phyloP scores from a whole-genome alignment of 139 green algal species.

The Chlamydomonas sphaeroides region DNA sequence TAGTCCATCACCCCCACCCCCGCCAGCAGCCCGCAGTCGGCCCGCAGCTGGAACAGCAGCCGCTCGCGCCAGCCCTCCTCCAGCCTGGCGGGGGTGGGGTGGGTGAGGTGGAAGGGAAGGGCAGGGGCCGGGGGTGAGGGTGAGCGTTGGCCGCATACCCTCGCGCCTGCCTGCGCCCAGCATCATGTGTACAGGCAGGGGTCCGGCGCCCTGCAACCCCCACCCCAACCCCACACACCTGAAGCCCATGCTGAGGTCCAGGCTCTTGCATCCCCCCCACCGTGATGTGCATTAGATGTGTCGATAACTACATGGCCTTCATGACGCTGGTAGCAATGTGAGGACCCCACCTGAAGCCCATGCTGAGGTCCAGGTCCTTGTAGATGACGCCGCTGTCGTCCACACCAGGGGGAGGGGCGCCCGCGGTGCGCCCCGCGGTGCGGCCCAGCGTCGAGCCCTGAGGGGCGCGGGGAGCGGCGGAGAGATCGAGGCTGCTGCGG shows the following conservation, averaged over 20 bases:
- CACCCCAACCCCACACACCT: too few species aligned
- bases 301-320: too few species aligned
- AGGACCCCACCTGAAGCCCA: slow-evolving; percentile 56
- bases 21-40: slow-evolving; percentile 77
- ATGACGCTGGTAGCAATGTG: too few species aligned
- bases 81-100: slow-evolving; percentile 44
- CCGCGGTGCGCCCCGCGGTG: slow-evolving; percentile 30
- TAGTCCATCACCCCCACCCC: slow-evolving; percentile 89
- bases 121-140: not conserved
- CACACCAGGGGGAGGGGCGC: too few species aligned
- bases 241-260: slow-evolving; percentile 79
- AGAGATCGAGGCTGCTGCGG: too few species aligned
- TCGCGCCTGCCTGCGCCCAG: too few species aligned
- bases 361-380: slow-evolving; percentile 91
- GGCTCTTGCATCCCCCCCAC: slow-evolving; percentile 94
- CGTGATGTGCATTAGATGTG: too few species aligned
- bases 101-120: not conserved
- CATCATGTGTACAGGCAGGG: too few species aligned
- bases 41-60: slow-evolving; percentile 68
- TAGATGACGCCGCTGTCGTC: slow-evolving; percentile 66
- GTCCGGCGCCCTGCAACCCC: too few species aligned
- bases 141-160: not conserved
- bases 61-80: slow-evolving; percentile 63
- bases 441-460: slow-evolving; percentile 67
- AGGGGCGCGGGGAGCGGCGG: too few species aligned